phyloP scores from a whole-genome alignment of 768 basidiomycete genomes.

The Xanthoconium stramineum region DNA sequence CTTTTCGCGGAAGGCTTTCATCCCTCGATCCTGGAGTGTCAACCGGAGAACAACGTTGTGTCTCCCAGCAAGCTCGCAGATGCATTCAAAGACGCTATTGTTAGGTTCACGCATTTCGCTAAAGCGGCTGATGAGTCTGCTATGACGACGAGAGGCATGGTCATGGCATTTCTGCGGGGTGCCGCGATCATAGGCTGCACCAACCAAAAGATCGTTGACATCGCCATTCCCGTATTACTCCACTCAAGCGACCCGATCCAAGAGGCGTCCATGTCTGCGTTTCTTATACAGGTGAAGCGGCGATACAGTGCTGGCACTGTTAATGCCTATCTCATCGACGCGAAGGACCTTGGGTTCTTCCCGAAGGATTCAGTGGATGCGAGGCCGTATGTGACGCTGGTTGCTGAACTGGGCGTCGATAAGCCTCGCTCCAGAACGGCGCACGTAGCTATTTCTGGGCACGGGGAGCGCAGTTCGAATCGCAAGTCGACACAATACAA shows the following conservation, averaged over 20 bases:
- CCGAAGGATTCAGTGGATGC: neutral
- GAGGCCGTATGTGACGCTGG: neutral
- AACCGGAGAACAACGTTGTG: neutral
- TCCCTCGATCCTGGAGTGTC: neutral
- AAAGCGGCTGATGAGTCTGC: neutral
- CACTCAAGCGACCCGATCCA: neutral
- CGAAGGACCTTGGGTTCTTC: neutral
- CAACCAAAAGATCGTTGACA: no score
- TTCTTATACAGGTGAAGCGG: neutral
- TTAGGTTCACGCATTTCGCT: neutral
- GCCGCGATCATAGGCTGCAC: neutral
- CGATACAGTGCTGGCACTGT: neutral
- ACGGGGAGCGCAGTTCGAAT: no score
- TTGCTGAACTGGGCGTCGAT: neutral
- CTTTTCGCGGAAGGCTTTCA: neutral
- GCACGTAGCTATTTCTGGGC: no score
- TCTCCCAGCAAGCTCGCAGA: neutral
- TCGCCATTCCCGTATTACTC: neutral
- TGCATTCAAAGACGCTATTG: neutral
- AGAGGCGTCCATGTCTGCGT: neutral
- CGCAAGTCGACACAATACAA: no score
- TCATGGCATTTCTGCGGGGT: neutral
- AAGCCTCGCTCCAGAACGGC: neutral
- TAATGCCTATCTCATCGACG: no score
- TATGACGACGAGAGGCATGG: neutral